Evolutionary conservation across 495 filamentous ascomycete species (phyloP).

Genomic region (Margaritispora aquatica): DNA sequence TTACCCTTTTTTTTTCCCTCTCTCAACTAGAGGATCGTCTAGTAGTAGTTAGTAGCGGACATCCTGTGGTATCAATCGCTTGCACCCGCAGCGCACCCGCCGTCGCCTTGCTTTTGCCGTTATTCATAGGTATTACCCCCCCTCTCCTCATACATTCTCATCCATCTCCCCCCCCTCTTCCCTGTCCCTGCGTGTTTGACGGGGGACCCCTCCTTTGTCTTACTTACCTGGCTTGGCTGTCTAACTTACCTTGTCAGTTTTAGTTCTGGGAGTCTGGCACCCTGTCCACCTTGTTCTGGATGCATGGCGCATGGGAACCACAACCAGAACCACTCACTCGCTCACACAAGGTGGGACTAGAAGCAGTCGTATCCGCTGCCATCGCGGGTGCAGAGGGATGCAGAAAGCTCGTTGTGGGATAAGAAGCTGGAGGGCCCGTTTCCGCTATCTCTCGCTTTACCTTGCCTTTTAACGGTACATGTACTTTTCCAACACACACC

Average conservation of each 20-base stretch:
- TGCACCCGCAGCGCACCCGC: neutral
- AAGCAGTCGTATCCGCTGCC: conserved; percentile 7
- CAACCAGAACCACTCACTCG: neutral
- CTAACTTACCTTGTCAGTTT: neutral
- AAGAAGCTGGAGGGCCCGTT: conserved; percentile 16
- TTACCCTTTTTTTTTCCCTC: neutral
- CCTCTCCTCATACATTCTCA: neutral
- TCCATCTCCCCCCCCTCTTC: neutral
- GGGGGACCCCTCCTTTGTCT: neutral
- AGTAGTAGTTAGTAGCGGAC: neutral
- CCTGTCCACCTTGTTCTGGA: neutral
- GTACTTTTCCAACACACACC: neutral
- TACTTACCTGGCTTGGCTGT: neutral
- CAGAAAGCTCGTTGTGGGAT: conserved; percentile 4
- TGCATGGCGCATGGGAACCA: conserved; percentile 7
- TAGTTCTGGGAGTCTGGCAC: too few species aligned
- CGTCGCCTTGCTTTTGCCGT: conserved; percentile 1
- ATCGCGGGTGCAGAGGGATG: neutral
- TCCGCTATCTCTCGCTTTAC: conserved; percentile 1
- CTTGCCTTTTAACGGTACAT: neutral
- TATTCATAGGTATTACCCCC: too few species aligned
- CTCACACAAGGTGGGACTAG: neutral
- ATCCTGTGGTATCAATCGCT: neutral
- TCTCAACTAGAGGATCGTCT: neutral
- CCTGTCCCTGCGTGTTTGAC: neutral